Conservation (phyloP, 2,329 filamentous ascomycete genomes). For the Aspergillus puulaauensis region DNA sequence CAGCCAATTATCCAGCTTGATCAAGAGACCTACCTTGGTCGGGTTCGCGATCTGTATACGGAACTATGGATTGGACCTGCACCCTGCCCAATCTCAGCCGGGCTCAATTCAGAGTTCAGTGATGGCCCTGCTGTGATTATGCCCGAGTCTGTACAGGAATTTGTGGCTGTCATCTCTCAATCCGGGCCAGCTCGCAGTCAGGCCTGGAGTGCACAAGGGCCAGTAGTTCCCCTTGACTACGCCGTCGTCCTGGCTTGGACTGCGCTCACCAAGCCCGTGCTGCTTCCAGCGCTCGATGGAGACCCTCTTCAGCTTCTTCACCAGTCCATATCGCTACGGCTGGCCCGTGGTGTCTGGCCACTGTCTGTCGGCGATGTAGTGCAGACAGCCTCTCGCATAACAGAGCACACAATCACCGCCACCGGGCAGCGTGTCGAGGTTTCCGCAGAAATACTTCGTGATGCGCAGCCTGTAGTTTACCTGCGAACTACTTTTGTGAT, state of each 20-base stretch:
- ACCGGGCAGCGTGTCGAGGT: constrained; percentile 1
- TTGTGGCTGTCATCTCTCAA: neutral
- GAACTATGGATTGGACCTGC: neutral
- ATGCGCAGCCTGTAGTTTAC: neutral
- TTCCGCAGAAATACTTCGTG: neutral
- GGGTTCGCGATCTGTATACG: neutral
- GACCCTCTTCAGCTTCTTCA: constrained; percentile 8
- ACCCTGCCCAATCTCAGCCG: neutral
- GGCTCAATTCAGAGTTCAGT: neutral
- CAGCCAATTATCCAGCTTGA: neutral
- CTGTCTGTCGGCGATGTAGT: constrained; percentile 1
- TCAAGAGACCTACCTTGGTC: neutral
- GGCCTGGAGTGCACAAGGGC: neutral
- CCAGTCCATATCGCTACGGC: neutral
- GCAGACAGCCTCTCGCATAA: neutral
- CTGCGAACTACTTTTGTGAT: constrained; percentile 3
- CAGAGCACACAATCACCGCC: neutral
- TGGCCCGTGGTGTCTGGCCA: neutral
- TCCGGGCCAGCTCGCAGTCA: neutral
- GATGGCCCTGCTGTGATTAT: neutral
- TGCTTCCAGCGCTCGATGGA: neutral
- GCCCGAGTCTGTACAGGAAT: neutral
- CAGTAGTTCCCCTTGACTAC: constrained; percentile 2
- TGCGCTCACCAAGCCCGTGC: neutral
- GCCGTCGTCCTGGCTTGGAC: constrained; percentile 7